phyloP scores from a whole-genome alignment of 2,329 filamentous ascomycete species.

The Cladophialophora exuberans region DNA sequence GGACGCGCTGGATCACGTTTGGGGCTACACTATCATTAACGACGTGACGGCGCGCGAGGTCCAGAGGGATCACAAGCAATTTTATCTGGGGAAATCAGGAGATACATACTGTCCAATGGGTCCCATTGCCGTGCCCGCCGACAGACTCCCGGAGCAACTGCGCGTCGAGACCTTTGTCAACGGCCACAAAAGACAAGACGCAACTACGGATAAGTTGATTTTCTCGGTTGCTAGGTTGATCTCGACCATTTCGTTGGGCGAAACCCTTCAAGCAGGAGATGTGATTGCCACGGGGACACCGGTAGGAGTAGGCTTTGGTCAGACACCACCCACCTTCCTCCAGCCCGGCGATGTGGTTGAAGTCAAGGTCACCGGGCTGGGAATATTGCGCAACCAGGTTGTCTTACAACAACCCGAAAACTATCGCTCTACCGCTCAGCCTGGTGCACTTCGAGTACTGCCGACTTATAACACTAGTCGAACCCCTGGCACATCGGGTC shows the following conservation, averaged over 20 bases:
- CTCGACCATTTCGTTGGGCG: slow-evolving; percentile 51
- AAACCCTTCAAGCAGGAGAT: slow-evolving; percentile 55
- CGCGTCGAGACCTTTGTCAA: slow-evolving; percentile 53
- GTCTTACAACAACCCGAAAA: slow-evolving; percentile 20
- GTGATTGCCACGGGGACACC: slow-evolving; percentile 55
- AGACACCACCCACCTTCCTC: slow-evolving; percentile 45
- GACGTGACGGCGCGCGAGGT: slow-evolving; percentile 58
- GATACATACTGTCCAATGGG: slow-evolving; percentile 63
- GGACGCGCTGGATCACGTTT: slow-evolving; percentile 56
- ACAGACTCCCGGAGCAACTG: slow-evolving; percentile 47
- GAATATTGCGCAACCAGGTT: slow-evolving; percentile 48
- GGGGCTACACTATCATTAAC: slow-evolving; percentile 62
- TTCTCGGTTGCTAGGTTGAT: slow-evolving; percentile 54
- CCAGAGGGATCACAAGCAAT: slow-evolving; percentile 63
- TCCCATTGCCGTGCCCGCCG: slow-evolving; percentile 54
- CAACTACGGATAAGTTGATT: slow-evolving; percentile 53
- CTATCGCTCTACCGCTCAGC: background rate
- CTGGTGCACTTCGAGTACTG: background rate
- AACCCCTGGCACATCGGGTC: slow-evolving; percentile 37
- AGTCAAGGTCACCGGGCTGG: slow-evolving; percentile 41
- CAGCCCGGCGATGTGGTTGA: slow-evolving; percentile 46
- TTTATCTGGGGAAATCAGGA: slow-evolving; percentile 60
- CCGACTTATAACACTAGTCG: slow-evolving; percentile 35
- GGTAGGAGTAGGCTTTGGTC: slow-evolving; percentile 45
- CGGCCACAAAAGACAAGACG: slow-evolving; percentile 54